Conservation (phyloP, 1,284 basidiomycete genomes). For the Ganoderma multipileum region DNA sequence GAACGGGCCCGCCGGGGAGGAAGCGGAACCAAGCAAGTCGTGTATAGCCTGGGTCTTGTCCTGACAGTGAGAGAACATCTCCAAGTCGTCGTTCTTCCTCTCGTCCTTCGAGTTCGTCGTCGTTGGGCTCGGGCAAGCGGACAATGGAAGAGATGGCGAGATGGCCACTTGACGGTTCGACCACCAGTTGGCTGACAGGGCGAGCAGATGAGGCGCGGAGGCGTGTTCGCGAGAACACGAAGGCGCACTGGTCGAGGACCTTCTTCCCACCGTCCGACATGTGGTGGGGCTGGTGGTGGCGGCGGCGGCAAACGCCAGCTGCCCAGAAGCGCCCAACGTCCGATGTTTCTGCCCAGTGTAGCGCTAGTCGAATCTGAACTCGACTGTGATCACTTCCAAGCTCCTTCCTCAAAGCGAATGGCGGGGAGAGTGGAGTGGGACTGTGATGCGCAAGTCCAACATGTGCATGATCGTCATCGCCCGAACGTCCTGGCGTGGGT, state of each 20-base stretch:
- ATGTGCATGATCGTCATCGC: not conserved
- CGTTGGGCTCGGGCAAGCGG: not conserved
- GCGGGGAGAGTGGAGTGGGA: not conserved
- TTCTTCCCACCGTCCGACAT: not conserved
- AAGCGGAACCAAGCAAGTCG: not conserved
- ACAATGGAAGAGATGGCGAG: not conserved
- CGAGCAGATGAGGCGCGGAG: constrained; percentile 2
- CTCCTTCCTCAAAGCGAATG: not conserved
- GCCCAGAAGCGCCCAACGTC: not conserved
- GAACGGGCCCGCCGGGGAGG: not conserved
- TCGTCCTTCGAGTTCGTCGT: not conserved
- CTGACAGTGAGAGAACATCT: not conserved
- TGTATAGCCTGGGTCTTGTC: not conserved
- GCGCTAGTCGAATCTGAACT: too few species aligned
- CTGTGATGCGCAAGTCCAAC: not conserved
- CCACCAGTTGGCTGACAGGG: not conserved
- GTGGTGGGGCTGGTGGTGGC: not conserved
- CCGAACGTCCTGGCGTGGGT: not conserved
- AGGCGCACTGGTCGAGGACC: not conserved
- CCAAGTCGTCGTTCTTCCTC: not conserved
- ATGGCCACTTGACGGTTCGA: not conserved
- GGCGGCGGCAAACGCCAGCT: not conserved
- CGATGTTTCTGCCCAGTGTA: not conserved
- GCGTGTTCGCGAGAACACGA: constrained; percentile 1
- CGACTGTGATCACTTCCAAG: too few species aligned